Conservation (phyloP, 1,139 yeast species). For the Candida sp. region DNA sequence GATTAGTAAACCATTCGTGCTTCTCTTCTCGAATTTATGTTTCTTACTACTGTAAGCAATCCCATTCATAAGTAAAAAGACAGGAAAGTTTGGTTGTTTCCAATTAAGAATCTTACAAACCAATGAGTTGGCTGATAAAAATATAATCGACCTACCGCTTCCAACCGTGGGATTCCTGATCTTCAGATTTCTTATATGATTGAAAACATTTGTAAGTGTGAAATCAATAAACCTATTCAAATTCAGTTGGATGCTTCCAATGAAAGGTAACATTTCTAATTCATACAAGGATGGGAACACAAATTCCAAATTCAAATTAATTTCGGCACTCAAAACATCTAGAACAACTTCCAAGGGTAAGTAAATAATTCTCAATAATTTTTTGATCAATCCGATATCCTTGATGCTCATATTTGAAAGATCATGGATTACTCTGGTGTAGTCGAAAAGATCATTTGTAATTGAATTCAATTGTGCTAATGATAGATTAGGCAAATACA, state of each 20-base stretch:
- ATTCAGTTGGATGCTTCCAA: slow-evolving; percentile 43
- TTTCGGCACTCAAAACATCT: slow-evolving; percentile 47
- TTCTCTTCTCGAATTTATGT: slow-evolving; percentile 33
- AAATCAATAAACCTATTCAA: slow-evolving; percentile 76
- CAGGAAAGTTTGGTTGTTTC: slow-evolving; percentile 99
- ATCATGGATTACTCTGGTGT: slow-evolving; percentile 40
- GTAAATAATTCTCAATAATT: slow-evolving; percentile 40
- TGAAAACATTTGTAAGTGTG: slow-evolving; percentile 68
- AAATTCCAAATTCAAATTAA: slow-evolving; percentile 75
- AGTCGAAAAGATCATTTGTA: slow-evolving; percentile 41
- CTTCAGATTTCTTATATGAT: slow-evolving; percentile 63
- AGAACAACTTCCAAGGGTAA: slow-evolving; percentile 66
- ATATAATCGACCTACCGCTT: slow-evolving; percentile 58
- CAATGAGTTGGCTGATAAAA: slow-evolving; percentile 82
- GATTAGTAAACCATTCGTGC: slow-evolving; percentile 40
- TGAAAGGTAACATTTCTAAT: slow-evolving; percentile 50
- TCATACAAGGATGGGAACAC: slow-evolving; percentile 78
- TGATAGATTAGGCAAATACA: slow-evolving; percentile 46
- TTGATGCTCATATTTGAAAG: slow-evolving; percentile 34
- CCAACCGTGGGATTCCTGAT: slow-evolving; percentile 15
- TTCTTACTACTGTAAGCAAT: slow-evolving; percentile 35
- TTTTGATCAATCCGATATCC: slow-evolving; percentile 36
- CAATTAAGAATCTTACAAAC: slow-evolving; percentile 92
- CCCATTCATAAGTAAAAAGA: slow-evolving; percentile 78
- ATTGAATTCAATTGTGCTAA: slow-evolving; percentile 40